These are phyloP conservation scores for Tylopilus plumbeoviolaceoides DNA, from an alignment of 768 basidiomycete species.

Conservation along the genomic window DNA sequence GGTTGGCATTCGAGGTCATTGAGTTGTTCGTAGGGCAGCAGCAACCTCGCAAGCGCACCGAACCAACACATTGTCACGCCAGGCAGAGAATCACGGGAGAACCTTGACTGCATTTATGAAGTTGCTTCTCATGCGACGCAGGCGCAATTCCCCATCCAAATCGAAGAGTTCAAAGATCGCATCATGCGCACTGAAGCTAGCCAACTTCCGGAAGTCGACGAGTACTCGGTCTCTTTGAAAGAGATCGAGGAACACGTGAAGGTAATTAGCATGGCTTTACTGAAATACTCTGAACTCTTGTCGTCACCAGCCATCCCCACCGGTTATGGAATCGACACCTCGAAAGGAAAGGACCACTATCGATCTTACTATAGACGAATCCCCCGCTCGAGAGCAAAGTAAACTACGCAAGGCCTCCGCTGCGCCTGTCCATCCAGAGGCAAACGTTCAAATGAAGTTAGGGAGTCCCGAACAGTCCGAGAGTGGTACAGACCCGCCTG, in stretches of 20 bases:
- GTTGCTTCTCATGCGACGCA: neutral
- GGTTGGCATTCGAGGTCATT: neutral
- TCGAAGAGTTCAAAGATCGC: neutral
- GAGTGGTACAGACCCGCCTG: neutral
- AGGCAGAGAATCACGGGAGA: slow-evolving; percentile 32
- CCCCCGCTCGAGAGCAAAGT: slow-evolving; percentile 17
- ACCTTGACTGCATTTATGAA: slow-evolving; percentile 15
- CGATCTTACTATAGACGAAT: slow-evolving; percentile 40
- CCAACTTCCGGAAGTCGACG: neutral
- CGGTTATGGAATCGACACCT: slow-evolving; percentile 12
- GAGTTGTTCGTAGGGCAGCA: slow-evolving; percentile 5
- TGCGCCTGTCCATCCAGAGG: neutral
- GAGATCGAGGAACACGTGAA: slow-evolving; percentile 1
- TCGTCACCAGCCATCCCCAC: slow-evolving; percentile 9
- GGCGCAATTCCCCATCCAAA: neutral
- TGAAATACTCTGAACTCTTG: neutral
- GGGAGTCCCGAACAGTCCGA: neutral
- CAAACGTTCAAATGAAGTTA: neutral
- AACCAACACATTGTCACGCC: slow-evolving; percentile 12
- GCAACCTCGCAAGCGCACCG: neutral
- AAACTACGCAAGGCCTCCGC: neutral
- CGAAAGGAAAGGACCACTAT: slow-evolving; percentile 32
- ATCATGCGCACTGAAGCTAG: neutral
- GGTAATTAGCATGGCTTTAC: slow-evolving; percentile 7
- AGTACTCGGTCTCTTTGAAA: slow-evolving; percentile 2